Base-by-base conservation (phyloP, 257 asterid species). In the Solanum commersonii region DNA sequence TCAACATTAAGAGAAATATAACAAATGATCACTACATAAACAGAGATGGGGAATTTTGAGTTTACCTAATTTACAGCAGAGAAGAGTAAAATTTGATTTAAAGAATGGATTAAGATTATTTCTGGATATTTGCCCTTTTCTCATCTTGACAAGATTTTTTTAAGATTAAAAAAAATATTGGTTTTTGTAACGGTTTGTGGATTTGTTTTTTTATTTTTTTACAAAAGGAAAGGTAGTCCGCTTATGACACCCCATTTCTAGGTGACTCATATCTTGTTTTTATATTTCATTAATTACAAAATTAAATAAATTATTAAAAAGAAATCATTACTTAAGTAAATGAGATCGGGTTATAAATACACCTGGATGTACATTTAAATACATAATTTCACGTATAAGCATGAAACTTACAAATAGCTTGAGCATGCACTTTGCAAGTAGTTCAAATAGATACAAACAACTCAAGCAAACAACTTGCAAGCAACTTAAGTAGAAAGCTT, bases 181-280 rank as follows among this genome's bases (percentile, higher is more conserved):
- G 60, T 37, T 84, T 20, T 23, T 29, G 82, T 70, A 95, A 93
- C 95, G 90, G 97, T 92, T 89, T 91, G 73, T 91, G 91, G 89
- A 44, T 88, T 89, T 89, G 89, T 46, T 46, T 84, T 91, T 49
- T 49, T 10, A n/a, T n/a, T 1, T 44, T 44, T 91, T 87, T 56
- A 67, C 81, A 87, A 71, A 87, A 88, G 84, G 65, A 87, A 88
- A 35, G 78, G 90, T 83, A 87, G 79, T 84, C 78, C 63, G n/a
- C 65, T 37, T 37, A 65, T 72, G 25, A 20, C 59, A 70, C 34
- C 87, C 78, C 38, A 78, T 78, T 42, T 78, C 15, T 42, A 79
- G 84, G 37, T 2, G 37, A 42, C 23, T 13, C 35, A 25, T 25
- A 79, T 44, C 38, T 42, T 79, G 84, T 27, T 25, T 42, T 15